phyloP scores from a whole-genome alignment of 805 yeast genomes.

The Candida ovalis region DNA sequence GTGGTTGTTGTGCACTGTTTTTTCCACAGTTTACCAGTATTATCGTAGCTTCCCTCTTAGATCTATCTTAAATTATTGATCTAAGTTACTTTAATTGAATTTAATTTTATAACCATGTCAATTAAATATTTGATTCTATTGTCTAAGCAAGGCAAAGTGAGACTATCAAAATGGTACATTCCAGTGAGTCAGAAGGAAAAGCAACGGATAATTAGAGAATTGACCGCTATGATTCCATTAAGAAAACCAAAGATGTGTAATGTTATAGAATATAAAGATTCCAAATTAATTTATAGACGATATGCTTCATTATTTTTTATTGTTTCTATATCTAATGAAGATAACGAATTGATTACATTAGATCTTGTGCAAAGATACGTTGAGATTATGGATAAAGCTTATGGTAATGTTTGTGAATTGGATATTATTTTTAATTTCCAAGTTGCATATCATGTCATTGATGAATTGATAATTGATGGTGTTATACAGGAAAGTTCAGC shows the following conservation, averaged over 20 bases:
- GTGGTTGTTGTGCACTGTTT: too few species aligned
- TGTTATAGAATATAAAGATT: conserved; percentile 79
- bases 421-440: conserved; percentile 96
- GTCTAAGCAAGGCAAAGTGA: conserved; percentile 92
- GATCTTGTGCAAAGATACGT: conserved; percentile 91
- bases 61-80: too few species aligned
- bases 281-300: conserved; percentile 83
- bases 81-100: neutral
- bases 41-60: too few species aligned
- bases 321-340: conserved; percentile 77
- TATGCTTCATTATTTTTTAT: conserved; percentile 92
- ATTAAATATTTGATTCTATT: conserved; percentile 76
- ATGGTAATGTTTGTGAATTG: conserved; percentile 93
- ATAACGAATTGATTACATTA: conserved; percentile 80
- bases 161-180: conserved; percentile 91
- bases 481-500: conserved; percentile 79
- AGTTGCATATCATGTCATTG: conserved; percentile 87
- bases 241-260: conserved; percentile 95
- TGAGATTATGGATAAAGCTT: conserved; percentile 93
- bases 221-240: conserved; percentile 78
- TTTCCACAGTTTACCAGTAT: too few species aligned
- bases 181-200: conserved; percentile 84
- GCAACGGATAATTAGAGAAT: conserved; percentile 75
- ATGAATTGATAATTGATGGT: conserved; percentile 88
- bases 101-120: conserved; percentile 43